A percentile compares a stretch with the other conserved stretches of the same genome.
Conservation (phyloP, 495 filamentous ascomycete genomes). For the Ascobolus immersus region DNA sequence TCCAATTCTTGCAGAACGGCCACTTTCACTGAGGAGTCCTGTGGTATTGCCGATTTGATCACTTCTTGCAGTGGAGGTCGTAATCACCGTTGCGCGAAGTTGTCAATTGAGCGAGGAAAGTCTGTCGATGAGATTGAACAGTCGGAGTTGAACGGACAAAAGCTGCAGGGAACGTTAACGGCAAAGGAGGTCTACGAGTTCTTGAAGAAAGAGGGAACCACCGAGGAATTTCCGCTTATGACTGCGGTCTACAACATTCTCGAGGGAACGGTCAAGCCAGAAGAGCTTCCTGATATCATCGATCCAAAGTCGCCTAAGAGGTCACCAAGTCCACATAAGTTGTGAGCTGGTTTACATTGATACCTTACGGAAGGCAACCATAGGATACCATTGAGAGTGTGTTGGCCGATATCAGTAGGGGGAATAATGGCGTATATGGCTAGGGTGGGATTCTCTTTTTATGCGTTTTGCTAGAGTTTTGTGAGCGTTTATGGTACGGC, state of each 20-base stretch:
- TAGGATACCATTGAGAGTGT: too few species aligned
- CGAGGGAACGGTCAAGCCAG: too few species aligned
- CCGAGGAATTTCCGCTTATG: constrained; percentile 73
- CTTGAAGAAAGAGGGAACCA: constrained; percentile 46
- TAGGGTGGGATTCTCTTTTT: too few species aligned
- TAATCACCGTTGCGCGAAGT: constrained; percentile 82
- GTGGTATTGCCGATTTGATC: constrained; percentile 87
- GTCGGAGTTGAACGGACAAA: constrained; percentile 84
- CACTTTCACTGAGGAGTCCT: constrained; percentile 90
- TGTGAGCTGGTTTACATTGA: too few species aligned
- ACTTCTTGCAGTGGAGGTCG: constrained; percentile 76
- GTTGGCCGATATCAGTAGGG: too few species aligned
- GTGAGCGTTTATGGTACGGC: too few species aligned
- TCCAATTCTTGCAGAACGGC: constrained; percentile 43
- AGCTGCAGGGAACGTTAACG: constrained; percentile 80
- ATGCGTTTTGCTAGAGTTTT: too few species aligned
- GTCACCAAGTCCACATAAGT: too few species aligned
- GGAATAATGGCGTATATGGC: too few species aligned
- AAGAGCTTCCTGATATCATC: too few species aligned
- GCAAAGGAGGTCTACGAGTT: constrained; percentile 75
- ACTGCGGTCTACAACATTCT: constrained; percentile 53
- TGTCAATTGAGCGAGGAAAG: constrained; percentile 53
- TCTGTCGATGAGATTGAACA: constrained; percentile 69
- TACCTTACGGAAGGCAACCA: too few species aligned
- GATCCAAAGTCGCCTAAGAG: too few species aligned